phyloP scores from a whole-genome alignment of 2,329 filamentous ascomycete genomes.

The Huntiella savannae region DNA sequence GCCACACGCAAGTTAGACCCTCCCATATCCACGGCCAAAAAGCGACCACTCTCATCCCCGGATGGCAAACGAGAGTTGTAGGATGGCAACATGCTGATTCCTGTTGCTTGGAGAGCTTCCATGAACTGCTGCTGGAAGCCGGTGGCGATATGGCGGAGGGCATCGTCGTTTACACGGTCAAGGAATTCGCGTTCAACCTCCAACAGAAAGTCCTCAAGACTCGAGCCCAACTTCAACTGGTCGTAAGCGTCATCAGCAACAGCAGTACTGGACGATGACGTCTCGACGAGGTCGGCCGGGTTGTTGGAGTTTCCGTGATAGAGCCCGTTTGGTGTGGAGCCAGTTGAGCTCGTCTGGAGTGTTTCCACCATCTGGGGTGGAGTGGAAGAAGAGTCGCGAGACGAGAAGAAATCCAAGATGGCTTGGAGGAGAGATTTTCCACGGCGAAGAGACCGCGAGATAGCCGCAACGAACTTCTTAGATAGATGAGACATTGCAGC shows the following conservation, averaged over 20 bases:
- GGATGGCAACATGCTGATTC: conserved; percentile 44
- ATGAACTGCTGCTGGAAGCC: conserved; percentile 36
- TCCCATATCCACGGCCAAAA: conserved; percentile 47
- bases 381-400: conserved; percentile 14
- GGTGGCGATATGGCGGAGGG: conserved; percentile 27
- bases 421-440: conserved; percentile 41
- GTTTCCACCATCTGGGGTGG: conserved; percentile 16
- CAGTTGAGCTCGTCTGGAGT: background rate
- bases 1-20: conserved; percentile 49
- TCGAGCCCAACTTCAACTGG: conserved; percentile 10
- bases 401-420: conserved; percentile 20
- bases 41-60: conserved; percentile 40
- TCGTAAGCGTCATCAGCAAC: conserved; percentile 5
- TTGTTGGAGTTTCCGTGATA: background rate
- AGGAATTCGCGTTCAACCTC: conserved; percentile 36
- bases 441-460: conserved; percentile 36
- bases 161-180: conserved; percentile 25
- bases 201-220: conserved; percentile 32
- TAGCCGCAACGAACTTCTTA: conserved; percentile 33
- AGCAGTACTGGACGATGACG: conserved; percentile 9
- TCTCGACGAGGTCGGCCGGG: conserved; percentile 3
- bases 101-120: conserved; percentile 30
- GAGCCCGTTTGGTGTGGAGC: background rate
- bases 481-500: conserved; percentile 33
- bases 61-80: conserved; percentile 44